phyloP scores from a whole-genome alignment of 768 basidiomycete genomes.

The Cytidiella melzeri region DNA sequence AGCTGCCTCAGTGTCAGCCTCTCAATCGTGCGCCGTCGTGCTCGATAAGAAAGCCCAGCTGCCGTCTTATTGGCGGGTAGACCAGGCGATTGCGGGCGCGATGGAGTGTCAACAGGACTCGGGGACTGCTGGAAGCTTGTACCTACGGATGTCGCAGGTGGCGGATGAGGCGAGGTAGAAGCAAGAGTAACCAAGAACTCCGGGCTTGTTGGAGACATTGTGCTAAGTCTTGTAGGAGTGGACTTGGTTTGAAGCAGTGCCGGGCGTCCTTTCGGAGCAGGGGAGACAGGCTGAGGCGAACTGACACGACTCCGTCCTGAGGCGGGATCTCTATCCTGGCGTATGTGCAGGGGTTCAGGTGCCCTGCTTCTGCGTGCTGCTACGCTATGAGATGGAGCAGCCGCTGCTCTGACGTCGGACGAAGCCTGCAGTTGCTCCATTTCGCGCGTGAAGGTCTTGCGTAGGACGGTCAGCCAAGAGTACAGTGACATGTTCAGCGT shows the following conservation, averaged over 20 bases:
- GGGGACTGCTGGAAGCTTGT: no score
- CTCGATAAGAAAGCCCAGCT: constrained; percentile 42
- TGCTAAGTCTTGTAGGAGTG: background rate
- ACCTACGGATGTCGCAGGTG: no score
- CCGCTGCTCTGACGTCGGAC: constrained; percentile 40
- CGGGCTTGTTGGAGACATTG: constrained; percentile 14
- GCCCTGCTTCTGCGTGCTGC: constrained; percentile 4
- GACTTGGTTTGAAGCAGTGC: background rate
- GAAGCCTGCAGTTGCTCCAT: constrained; percentile 67
- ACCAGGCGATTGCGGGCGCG: constrained; percentile 1
- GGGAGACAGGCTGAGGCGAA: background rate
- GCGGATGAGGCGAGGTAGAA: constrained; percentile 5
- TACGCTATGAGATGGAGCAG: constrained; percentile 3
- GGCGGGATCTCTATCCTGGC: constrained; percentile 1
- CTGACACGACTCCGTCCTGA: background rate
- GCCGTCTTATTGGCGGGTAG: constrained; percentile 15
- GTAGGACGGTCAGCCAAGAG: constrained; percentile 72
- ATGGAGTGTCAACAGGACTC: no score
- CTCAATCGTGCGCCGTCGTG: constrained; percentile 61
- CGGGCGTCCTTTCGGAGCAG: background rate
- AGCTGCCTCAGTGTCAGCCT: constrained; percentile 80
- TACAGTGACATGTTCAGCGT: constrained; percentile 79
- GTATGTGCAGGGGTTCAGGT: constrained; percentile 5
- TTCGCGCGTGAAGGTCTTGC: constrained; percentile 70
- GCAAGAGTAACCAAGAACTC: no score